Base-by-base conservation (phyloP, 495 filamentous ascomycete genomes). In the Podospora tetraspora region DNA sequence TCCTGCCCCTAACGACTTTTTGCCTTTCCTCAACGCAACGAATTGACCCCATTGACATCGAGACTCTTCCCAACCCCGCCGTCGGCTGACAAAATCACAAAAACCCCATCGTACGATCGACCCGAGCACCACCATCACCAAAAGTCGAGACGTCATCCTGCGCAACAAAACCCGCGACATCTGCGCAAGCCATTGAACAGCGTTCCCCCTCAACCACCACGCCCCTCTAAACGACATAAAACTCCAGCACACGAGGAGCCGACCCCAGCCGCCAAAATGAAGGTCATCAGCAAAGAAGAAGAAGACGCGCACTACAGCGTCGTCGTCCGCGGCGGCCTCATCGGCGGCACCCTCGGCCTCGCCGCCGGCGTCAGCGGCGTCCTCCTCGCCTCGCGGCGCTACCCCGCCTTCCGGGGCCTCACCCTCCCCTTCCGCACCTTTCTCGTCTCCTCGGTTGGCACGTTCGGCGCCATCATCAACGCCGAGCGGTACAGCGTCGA, bases 271-370 rank as follows among this genome's bases (percentile, higher is more conserved):
- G 27, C 62, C 66, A 85, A 64, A 57, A 98, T 98, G 94, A 98
- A 97, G 88, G 80, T 98, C 73, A 85, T 98, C 75, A 94, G 91
- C 63, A 93, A 93, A 75, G 93, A 97, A 87, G 92, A 97, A 84
- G 93, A 97, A 82, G 75, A 81, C 63, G 84, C 80, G 56, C 83
- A 86, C 80, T 88, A 85, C 81, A 71, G 74, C 64, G 81, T 85
- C 30, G 94, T 95, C 61, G 71, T 98, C 64, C 88, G 87, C 78
- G 93, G 94, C 68, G 95, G 95, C 70, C 78, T 85, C 68, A 70
- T 88, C 67, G 95, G 95, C 70, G 88, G 88, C 43, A 5, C 84
- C 11, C 73, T 84, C 59, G 95, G 94, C 66, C 77, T 92, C 1
- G 83, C 78, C 12, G 75, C 87, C 34, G 92, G 93, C 60, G 66